Evolutionary conservation across 176 grass and related monocot species (phyloP).

Genomic region (Phoenix dactylifera): DNA sequence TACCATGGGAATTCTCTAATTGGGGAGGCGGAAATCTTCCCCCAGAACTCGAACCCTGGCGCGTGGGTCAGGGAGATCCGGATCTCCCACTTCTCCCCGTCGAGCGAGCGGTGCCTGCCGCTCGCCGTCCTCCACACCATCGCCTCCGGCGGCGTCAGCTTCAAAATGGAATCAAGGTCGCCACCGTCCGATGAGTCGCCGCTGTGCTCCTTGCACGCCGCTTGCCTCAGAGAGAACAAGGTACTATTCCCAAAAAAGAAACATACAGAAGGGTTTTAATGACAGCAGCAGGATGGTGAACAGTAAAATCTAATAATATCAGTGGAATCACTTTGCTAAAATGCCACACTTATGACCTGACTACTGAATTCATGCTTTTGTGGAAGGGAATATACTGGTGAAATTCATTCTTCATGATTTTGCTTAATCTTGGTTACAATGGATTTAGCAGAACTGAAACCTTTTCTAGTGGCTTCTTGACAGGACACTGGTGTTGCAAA

Average conservation of each 20-base stretch:
- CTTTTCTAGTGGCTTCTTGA: not conserved
- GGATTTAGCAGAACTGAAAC: not conserved
- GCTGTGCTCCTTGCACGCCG: constrained; percentile 70
- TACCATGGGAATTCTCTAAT: constrained; percentile 50
- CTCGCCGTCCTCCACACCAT: constrained; percentile 81
- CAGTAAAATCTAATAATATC: not conserved
- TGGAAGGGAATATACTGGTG: not conserved
- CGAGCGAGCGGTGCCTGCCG: constrained; percentile 83
- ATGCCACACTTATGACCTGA: not conserved
- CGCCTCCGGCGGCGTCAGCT: constrained; percentile 50
- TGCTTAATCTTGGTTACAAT: constrained; percentile 5
- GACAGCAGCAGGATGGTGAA: not conserved
- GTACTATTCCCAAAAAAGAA: constrained; percentile 75
- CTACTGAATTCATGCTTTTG: constrained; percentile 7
- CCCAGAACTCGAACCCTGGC: constrained; percentile 49
- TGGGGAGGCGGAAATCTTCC: constrained; percentile 71
- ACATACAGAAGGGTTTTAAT: constrained; percentile 12
- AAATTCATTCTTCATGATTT: constrained; percentile 4
- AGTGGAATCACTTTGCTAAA: not conserved
- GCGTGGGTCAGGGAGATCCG: constrained; percentile 68
- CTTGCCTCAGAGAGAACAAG: constrained; percentile 94
- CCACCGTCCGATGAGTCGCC: constrained; percentile 32
- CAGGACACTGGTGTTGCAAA: too few relatives aligned
- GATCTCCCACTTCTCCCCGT: constrained; percentile 75
- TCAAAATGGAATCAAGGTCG: constrained; percentile 83